Base-by-base conservation (phyloP, 768 basidiomycete species). In the Panus rudis region DNA sequence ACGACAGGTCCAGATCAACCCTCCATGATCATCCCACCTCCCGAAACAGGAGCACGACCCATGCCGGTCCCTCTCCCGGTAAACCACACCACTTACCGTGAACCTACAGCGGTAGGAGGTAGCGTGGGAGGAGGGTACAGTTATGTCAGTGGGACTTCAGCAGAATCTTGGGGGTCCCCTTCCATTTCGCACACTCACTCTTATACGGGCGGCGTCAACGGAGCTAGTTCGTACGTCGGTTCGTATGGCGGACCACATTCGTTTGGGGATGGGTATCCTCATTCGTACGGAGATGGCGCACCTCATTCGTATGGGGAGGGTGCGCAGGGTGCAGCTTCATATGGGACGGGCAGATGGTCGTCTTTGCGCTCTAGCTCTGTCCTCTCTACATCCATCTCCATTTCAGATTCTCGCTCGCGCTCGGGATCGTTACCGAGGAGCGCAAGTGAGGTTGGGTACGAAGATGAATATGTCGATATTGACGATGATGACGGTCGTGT, bases 301-400 rank as follows among this genome's bases (percentile, higher is more conserved):
- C 45, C 33, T 22, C 45, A 42, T 39, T 50, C 49, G 17, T 50
- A 55, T 31, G 59, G 56, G 8, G 58, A 57, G 33, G 51, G 56
- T 32, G 42, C n/a, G n/a, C n/a, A n/a, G n/a, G n/a, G n/a, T n/a
- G n/a, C n/a, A n/a, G n/a, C n/a, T n/a, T n/a, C n/a, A n/a, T n/a
- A n/a, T n/a, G n/a, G n/a, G n/a, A n/a, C 54, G 49, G 57, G 64
- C 23, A 74, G 67, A 19, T 78, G 78, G 76, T 75, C 74, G 12
- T 65, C 76, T 33, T 76, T 75, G 19, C 67, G 70, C 25, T 78
- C 77, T n/a, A n/a, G n/a, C 20, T 78, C 76, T 1, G 46, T 78
- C 37, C 46, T 67, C 53, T 33, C 58, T 46, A 20, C 21, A 20
- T 35, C 33, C n/a, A 20, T 35, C 8, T 16, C 33, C n/a, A 16